A percentile compares a stretch with the other conserved stretches of the same genome.
Evolutionary conservation across 192 early-diverging fungal species (phyloP).

Genomic region (Umbelopsis sp.): DNA sequence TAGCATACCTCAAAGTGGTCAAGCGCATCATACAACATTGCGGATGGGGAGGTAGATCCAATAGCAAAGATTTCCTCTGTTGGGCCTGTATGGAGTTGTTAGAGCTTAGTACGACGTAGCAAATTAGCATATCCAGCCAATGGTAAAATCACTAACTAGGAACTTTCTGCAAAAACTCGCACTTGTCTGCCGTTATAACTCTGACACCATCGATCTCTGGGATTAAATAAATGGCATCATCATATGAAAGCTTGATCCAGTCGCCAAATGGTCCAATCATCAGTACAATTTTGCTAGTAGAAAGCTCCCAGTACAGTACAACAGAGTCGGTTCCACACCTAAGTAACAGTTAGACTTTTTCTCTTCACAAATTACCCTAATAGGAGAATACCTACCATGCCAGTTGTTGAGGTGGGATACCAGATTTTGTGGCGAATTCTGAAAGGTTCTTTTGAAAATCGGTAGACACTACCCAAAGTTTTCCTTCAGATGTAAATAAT

Average conservation of each 20-base stretch:
- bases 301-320: slow-evolving; percentile 74
- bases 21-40: slow-evolving; percentile 86
- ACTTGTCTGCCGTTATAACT: slow-evolving; percentile 80
- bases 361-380: not conserved
- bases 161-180: slow-evolving; percentile 88
- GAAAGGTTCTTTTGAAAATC: slow-evolving; percentile 95
- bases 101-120: not conserved
- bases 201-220: slow-evolving; percentile 93
- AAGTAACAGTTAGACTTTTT: not conserved
- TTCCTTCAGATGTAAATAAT: slow-evolving; percentile 75
- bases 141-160: slow-evolving; percentile 54
- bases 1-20: slow-evolving; percentile 66
- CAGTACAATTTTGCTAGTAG: slow-evolving; percentile 60
- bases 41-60: slow-evolving; percentile 91
- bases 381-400: slow-evolving; percentile 58
- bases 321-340: slow-evolving; percentile 98
- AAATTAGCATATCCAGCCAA: too few relatives aligned
- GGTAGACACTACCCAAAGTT: slow-evolving; percentile 90
- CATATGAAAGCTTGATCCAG: slow-evolving; percentile 77
- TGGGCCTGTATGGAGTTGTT: slow-evolving; percentile 44
- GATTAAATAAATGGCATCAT: slow-evolving; percentile 78
- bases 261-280: slow-evolving; percentile 96
- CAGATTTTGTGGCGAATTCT: slow-evolving; percentile 71
- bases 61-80: slow-evolving; percentile 89
- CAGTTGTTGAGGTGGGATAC: slow-evolving; percentile 70